Evolutionary conservation across 345 rosid species (phyloP).

Genomic region (Acer saccharum): DNA sequence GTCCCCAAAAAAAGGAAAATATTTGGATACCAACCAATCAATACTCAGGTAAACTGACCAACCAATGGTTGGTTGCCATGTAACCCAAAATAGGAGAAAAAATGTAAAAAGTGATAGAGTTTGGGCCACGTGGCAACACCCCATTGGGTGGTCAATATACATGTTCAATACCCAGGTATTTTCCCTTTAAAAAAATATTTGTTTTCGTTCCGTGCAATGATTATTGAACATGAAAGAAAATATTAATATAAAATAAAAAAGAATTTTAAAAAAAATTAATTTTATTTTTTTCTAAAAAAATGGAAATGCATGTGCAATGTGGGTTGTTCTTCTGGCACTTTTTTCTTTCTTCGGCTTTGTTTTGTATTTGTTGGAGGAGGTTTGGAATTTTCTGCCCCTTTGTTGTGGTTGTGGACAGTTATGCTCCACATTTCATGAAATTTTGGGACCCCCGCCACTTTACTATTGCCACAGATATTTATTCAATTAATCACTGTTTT

Average conservation of each 20-base stretch:
- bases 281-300: neutral
- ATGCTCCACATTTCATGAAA: constrained; percentile 40
- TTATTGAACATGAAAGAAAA: constrained; percentile 35
- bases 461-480: neutral
- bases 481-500: neutral
- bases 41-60: too few relatives aligned
- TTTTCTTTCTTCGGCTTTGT: constrained; percentile 32
- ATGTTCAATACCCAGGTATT: too few relatives aligned
- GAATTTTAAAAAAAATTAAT: neutral
- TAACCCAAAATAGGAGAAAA: too few relatives aligned
- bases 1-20: constrained; percentile 18
- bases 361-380: constrained; percentile 27
- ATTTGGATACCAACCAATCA: too few relatives aligned
- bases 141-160: too few relatives aligned
- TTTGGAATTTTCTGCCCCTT: constrained; percentile 33
- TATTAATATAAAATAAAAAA: neutral
- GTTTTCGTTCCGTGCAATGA: constrained; percentile 49
- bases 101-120: too few relatives aligned
- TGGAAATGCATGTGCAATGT: constrained; percentile 49
- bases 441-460: constrained; percentile 16
- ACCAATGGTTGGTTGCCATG: too few relatives aligned
- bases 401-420: constrained; percentile 33
- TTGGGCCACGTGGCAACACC: too few relatives aligned
- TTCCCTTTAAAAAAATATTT: constrained; percentile 7
- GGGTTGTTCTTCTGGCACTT: constrained; percentile 36